Conservation (phyloP, 441 rosid species). For the California macrophylla region DNA sequence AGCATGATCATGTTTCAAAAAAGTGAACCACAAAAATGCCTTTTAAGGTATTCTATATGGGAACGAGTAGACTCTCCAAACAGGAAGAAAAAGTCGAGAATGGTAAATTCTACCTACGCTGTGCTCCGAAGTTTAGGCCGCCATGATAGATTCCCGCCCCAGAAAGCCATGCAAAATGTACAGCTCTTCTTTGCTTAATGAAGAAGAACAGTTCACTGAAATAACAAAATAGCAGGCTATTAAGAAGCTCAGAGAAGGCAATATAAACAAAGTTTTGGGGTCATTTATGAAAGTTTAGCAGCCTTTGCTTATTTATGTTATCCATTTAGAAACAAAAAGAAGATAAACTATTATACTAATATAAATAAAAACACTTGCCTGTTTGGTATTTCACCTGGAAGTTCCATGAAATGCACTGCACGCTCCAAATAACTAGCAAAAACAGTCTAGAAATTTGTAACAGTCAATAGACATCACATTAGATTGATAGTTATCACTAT, state of each 20-base stretch:
- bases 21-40: slow-evolving; percentile 1
- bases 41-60: neutral
- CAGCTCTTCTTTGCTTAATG: slow-evolving; percentile 95
- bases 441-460: slow-evolving; percentile 48
- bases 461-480: slow-evolving; percentile 14
- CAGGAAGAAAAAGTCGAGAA: slow-evolving; percentile 22
- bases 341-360: neutral
- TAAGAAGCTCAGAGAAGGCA: slow-evolving; percentile 20
- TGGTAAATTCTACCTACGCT: slow-evolving; percentile 53
- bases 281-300: slow-evolving; percentile 8
- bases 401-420: slow-evolving; percentile 96
- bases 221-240: slow-evolving; percentile 17
- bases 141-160: slow-evolving; percentile 98
- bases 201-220: slow-evolving; percentile 87
- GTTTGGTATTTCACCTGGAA: slow-evolving; percentile 97
- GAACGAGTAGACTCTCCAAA: neutral
- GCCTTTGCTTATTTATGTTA: neutral
- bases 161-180: slow-evolving; percentile 98
- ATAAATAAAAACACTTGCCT: slow-evolving; percentile 43
- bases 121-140: slow-evolving; percentile 94
- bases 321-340: neutral
- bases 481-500: neutral
- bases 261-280: slow-evolving; percentile 5
- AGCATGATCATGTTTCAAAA: slow-evolving; percentile 2
- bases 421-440: slow-evolving; percentile 82